phyloP scores from a whole-genome alignment of 106 monocot genomes.

The Dioscorea zingiberensis region DNA sequence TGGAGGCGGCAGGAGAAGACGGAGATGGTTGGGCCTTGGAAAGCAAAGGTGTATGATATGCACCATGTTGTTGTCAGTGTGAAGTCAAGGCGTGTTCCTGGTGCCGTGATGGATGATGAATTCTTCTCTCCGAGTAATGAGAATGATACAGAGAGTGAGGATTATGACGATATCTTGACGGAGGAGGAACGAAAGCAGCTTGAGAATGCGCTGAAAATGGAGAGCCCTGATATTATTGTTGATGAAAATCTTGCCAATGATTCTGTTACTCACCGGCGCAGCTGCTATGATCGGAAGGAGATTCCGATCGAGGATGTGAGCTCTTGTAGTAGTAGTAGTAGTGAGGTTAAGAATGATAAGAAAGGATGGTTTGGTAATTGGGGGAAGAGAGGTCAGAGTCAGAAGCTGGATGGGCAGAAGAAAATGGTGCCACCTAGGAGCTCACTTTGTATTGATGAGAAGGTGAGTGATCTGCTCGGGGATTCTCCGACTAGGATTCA shows the following conservation, averaged over 20 bases:
- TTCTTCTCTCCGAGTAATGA: constrained; percentile 66
- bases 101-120: constrained; percentile 76
- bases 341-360: constrained; percentile 43
- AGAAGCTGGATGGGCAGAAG: constrained; percentile 27
- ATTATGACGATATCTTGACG: constrained; percentile 73
- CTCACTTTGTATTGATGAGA: constrained; percentile 64
- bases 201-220: constrained; percentile 68
- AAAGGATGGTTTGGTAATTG: constrained; percentile 83
- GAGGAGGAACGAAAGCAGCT: constrained; percentile 76
- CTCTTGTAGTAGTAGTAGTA: constrained; percentile 19
- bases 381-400: constrained; percentile 41
- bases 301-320: constrained; percentile 44
- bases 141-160: constrained; percentile 61
- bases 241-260: constrained; percentile 31
- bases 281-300: constrained; percentile 53
- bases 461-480: constrained; percentile 60
- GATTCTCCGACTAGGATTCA: constrained; percentile 50
- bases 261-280: constrained; percentile 31
- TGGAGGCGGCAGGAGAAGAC: constrained; percentile 86
- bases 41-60: constrained; percentile 92
- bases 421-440: constrained; percentile 59
- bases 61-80: constrained; percentile 91
- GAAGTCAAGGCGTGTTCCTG: constrained; percentile 81
- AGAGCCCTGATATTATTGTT: constrained; percentile 16
- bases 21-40: constrained; percentile 86